Conservation (phyloP, 2,329 filamentous ascomycete genomes). For the Xylariaceae sp. region DNA sequence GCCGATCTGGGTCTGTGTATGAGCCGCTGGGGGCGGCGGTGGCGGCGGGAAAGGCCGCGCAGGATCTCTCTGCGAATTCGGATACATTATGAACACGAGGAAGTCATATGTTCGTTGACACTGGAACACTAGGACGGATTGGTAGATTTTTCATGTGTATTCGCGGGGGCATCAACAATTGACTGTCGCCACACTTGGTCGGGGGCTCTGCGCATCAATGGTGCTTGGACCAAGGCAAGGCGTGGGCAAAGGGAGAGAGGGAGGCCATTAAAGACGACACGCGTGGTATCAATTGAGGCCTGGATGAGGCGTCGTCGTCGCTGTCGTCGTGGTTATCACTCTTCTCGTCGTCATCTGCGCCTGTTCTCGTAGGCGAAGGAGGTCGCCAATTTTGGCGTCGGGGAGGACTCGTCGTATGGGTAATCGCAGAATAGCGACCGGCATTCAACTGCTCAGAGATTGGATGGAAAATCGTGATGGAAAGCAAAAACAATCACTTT, state of each 20-base stretch:
- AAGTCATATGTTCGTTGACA: not conserved
- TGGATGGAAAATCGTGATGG: not conserved
- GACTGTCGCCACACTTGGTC: constrained; percentile 2
- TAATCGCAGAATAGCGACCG: not conserved
- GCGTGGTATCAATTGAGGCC: not conserved
- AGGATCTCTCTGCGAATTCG: constrained; percentile 48
- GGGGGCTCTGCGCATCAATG: not conserved
- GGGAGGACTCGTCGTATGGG: not conserved
- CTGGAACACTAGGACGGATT: not conserved
- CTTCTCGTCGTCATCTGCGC: not conserved
- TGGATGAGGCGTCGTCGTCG: not conserved
- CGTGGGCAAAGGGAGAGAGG: not conserved
- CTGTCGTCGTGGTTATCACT: not conserved
- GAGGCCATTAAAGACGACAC: not conserved
- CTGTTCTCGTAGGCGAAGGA: not conserved
- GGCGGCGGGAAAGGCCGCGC: constrained; percentile 52
- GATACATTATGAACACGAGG: constrained; percentile 46
- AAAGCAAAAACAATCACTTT: not conserved
- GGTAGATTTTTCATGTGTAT: not conserved
- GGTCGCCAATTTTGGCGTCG: not conserved
- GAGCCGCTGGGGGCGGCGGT: constrained; percentile 51
- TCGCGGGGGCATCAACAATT: not conserved
- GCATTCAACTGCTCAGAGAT: not conserved
- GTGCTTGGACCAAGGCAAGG: not conserved
- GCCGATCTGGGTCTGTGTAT: constrained; percentile 41